A percentile compares a stretch with the other conserved stretches of the same genome.
Conservation (phyloP, 768 basidiomycete species). For the Tylopilus plumbeoviolaceoides region DNA sequence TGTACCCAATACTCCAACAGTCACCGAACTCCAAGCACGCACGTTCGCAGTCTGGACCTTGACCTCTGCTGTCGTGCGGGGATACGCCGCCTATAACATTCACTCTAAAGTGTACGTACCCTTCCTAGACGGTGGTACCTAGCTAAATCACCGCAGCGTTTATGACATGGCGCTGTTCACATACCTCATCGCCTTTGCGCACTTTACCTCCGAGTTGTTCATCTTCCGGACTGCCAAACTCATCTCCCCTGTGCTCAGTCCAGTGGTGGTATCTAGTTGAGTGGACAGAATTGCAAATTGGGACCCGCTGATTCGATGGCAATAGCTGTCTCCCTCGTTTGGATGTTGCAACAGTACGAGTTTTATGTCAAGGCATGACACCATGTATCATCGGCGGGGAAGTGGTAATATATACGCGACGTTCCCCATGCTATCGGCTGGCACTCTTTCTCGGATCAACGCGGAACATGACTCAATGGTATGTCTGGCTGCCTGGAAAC, state of each 20-base stretch:
- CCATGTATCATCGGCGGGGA: not conserved
- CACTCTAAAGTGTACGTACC: conserved; percentile 66
- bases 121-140: not conserved
- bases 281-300: conserved; percentile 31
- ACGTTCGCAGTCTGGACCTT: conserved; percentile 93
- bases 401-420: conserved; percentile 2
- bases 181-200: conserved; percentile 86
- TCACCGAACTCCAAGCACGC: conserved; percentile 81
- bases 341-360: conserved; percentile 84
- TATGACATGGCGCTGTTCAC: conserved; percentile 88
- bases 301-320: conserved; percentile 9
- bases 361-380: conserved; percentile 56
- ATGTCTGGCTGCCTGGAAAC: not conserved
- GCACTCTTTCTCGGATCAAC: conserved; percentile 7
- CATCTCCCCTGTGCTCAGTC: conserved; percentile 57
- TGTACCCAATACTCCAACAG: conserved; percentile 36
- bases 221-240: conserved; percentile 75
- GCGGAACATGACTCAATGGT: not conserved
- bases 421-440: not conserved
- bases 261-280: conserved; percentile 81
- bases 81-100: conserved; percentile 89
- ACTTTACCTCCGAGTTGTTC: conserved; percentile 83
- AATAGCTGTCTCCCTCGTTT: conserved; percentile 63
- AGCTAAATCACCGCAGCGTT: conserved; percentile 46
- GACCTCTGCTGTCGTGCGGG: conserved; percentile 75